A percentile compares a stretch with the other conserved stretches of the same genome.
These are phyloP conservation scores for Aegilops umbellulata DNA, from an alignment of 176 grass and related monocot species.

Conservation along the genomic window DNA sequence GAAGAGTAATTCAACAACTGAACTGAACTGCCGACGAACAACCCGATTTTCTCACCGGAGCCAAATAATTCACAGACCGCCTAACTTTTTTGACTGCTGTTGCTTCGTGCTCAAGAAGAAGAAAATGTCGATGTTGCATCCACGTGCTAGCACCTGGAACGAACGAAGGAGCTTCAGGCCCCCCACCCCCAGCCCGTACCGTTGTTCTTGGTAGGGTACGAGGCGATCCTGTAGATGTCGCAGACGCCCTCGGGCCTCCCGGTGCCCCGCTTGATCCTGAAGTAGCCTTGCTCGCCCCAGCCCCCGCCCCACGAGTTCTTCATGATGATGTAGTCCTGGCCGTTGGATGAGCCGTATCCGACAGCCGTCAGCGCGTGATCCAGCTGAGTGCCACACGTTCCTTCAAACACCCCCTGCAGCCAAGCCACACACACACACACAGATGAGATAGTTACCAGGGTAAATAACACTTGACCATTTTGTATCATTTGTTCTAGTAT, in stretches of 20 bases:
- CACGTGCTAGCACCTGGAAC: background rate
- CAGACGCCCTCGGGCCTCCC: slow-evolving; percentile 69
- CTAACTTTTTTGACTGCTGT: background rate
- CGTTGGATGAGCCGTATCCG: slow-evolving; percentile 61
- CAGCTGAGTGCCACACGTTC: slow-evolving; percentile 49
- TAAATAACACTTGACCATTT: background rate
- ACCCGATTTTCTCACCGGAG: background rate
- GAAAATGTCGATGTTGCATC: background rate
- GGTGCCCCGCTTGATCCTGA: slow-evolving; percentile 71
- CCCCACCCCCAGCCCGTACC: slow-evolving; percentile 22
- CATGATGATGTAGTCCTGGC: slow-evolving; percentile 61
- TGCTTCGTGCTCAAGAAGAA: background rate
- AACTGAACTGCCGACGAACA: background rate
- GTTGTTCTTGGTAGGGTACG: slow-evolving; percentile 68
- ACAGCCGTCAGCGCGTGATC: slow-evolving; percentile 76
- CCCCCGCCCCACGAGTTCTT: slow-evolving; percentile 81
- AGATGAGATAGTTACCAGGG: background rate
- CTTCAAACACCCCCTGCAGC: slow-evolving; percentile 70
- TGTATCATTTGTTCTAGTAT: background rate
- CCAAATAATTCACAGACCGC: background rate
- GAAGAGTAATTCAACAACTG: background rate
- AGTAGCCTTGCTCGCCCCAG: slow-evolving; percentile 76
- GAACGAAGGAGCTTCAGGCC: slow-evolving; percentile 19
- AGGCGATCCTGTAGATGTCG: slow-evolving; percentile 69
- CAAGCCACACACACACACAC: background rate